Evolutionary conservation across 2,329 filamentous ascomycete species (phyloP).

Genomic region (Immersiporthe knoxdaviesiana): DNA sequence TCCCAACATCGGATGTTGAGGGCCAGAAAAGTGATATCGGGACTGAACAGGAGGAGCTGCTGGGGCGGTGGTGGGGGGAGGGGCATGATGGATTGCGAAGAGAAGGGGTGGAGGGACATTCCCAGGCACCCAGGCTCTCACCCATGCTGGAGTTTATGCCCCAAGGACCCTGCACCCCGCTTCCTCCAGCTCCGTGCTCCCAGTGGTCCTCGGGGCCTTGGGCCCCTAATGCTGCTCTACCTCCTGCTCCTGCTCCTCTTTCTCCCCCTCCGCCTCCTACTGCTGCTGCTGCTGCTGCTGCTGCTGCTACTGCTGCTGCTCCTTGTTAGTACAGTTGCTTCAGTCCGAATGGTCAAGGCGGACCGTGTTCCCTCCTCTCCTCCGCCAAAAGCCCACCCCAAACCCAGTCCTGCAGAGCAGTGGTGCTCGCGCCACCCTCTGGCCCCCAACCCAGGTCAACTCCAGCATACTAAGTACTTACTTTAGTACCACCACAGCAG

Average conservation of each 20-base stretch:
- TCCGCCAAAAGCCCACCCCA: neutral
- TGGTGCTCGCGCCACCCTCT: neutral
- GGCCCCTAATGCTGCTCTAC: neutral
- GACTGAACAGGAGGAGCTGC: neutral
- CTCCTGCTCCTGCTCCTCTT: neutral
- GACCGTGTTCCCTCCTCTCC: neutral
- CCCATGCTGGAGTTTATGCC: neutral
- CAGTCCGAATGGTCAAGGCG: slow-evolving; percentile 4
- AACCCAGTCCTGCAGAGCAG: neutral
- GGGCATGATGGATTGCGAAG: neutral
- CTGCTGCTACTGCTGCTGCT: neutral
- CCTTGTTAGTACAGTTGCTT: neutral
- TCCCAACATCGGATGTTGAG: neutral
- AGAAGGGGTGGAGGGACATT: neutral
- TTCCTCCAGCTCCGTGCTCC: neutral
- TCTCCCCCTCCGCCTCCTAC: no score
- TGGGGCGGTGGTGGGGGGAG: neutral
- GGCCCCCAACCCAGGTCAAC: neutral
- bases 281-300: neutral
- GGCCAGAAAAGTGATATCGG: neutral
- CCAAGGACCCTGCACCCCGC: neutral
- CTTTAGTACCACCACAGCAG: neutral
- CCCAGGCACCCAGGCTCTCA: neutral
- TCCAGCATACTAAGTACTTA: no score
- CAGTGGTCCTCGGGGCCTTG: neutral